Evolutionary conservation across 805 yeast genomes (phyloP).

Genomic region (Yarrowia sp.): DNA sequence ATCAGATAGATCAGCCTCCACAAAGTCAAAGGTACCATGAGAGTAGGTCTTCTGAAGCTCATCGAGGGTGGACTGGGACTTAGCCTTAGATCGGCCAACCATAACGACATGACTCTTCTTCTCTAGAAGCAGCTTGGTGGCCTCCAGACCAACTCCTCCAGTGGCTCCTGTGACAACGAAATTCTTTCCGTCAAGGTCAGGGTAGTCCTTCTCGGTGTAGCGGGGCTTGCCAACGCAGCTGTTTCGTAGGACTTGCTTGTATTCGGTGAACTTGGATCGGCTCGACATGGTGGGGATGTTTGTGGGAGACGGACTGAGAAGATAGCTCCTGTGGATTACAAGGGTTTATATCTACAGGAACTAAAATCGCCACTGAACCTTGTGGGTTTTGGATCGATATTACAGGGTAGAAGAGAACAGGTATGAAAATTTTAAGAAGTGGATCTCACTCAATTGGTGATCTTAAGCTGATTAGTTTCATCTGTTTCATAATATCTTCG

Average conservation of each 20-base stretch:
- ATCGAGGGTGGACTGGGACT: neutral
- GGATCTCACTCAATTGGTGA: neutral
- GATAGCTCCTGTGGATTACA: neutral
- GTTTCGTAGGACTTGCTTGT: constrained; percentile 3
- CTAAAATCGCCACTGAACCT: constrained; percentile 13
- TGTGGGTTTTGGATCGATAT: neutral
- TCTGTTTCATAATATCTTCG: no score
- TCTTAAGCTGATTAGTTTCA: no score
- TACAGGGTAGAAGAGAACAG: neutral
- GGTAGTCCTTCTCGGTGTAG: constrained; percentile 35
- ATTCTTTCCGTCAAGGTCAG: constrained; percentile 36
- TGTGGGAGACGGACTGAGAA: neutral
- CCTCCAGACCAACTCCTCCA: constrained; percentile 22
- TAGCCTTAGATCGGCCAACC: constrained; percentile 11
- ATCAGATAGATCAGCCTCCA: constrained; percentile 15
- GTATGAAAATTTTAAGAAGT: neutral
- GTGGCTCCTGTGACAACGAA: constrained; percentile 28
- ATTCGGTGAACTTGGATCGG: constrained; percentile 15
- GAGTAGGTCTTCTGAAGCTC: neutral
- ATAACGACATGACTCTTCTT: neutral
- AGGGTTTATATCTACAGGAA: neutral
- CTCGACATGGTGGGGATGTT: neutral
- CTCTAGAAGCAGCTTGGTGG: constrained; percentile 2
- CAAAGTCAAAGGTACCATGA: constrained; percentile 1
- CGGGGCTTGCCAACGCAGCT: constrained; percentile 28